Evolutionary conservation across 2,329 filamentous ascomycete species (phyloP), one percentile per base, ranked within the genome.

Genomic region (Blastomyces parvus): DNA sequence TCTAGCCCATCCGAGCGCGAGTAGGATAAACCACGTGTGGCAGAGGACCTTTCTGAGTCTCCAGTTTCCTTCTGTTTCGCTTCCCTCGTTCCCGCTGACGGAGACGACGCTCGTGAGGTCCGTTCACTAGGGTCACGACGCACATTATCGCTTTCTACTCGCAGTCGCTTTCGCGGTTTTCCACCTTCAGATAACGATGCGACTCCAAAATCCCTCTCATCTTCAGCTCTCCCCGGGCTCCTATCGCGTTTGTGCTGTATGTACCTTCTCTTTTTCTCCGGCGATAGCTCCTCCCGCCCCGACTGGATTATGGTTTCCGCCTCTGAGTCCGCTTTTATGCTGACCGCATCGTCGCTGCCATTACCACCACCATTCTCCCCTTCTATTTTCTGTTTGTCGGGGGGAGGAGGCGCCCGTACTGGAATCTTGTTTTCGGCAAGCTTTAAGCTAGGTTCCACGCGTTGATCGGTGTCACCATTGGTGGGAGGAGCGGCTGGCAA

Each of bases 221-320:
- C 69, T 62, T 72, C 55, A 57, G 36, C 60, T 60, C 55, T 64
- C 25, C 36, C 64, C 40, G 14, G 38, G 50, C 62, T 63, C 60
- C 38, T 56, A 27, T 57, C 50, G 60, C 71, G 71, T 62, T 76
- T 71, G 68, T 78, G 76, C 55, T 73, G 69, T 61, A 77, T 75
- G 63, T 72, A 72, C 63, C 75, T 76, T 64, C 74, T 74, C 68
- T 76, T 77, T 70, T 80, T 80, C 69, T 80, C 76, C 5, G 78
- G 78, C 7, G 78, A 78, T 62, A 78, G 66, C 67, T 78, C 76
- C 50, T 78, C 76, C 36, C 76, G 75, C 61, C 76, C 76, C 14
- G 76, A 80, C 67, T 80, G 77, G 63, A 80, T 80, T 64, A 80
- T 77, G 25, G 78, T 80, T 69, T 80, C 78, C 62, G 78, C 78